Base-by-base conservation (phyloP, 1,139 yeast species). In the Geotrichum bryndzae region DNA sequence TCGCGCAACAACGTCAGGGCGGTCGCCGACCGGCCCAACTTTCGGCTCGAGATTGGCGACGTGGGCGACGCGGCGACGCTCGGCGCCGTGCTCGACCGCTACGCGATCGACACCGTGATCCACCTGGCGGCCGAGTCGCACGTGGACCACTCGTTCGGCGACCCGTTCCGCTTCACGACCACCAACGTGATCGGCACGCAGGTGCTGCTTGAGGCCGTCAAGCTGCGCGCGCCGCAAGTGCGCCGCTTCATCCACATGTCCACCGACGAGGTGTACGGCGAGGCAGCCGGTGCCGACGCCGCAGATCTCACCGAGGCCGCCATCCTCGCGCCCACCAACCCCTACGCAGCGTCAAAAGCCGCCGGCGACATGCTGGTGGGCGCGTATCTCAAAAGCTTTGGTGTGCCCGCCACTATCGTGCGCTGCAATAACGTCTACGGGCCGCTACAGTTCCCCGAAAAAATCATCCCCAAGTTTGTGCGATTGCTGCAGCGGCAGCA, bases 181-280 rank as follows among this genome's bases (percentile, higher is more conserved):
- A 82, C 83, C 60, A 84, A 84, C 65, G 77, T 82, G 1, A 54
- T 81, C 4, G 79, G 84, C 11, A 80, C 85, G 0, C 85, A 82
- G 65, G 80, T 79, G 48, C 66, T 84, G 35, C 73, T 84, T 18
- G 87, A 84, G 68, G 74, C 77, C 53, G 70, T 75, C 58, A 72
- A 81, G 50, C 62, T 35, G 3, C 41, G 56, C 15, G 53, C 54
- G 7, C 46, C 38, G 11, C 11, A 2, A 10, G 5, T 59, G 7
- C 50, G 57, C 11, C 54, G 69, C 15, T 75, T 83, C 57, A 64
- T 84, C 2, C 86, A 84, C 68, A 74, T 84, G 65, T 84, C 87
- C 2, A 84, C 88, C 0, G 88, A 84, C 67, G 88, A 84, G 65
- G 87, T 84, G 0, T 84, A 84, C 65, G 87, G 87, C 0, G 75